Evolutionary conservation across 805 yeast genomes (phyloP), one percentile per base, ranked within the genome.

Genomic region (Lachancea waltii): DNA sequence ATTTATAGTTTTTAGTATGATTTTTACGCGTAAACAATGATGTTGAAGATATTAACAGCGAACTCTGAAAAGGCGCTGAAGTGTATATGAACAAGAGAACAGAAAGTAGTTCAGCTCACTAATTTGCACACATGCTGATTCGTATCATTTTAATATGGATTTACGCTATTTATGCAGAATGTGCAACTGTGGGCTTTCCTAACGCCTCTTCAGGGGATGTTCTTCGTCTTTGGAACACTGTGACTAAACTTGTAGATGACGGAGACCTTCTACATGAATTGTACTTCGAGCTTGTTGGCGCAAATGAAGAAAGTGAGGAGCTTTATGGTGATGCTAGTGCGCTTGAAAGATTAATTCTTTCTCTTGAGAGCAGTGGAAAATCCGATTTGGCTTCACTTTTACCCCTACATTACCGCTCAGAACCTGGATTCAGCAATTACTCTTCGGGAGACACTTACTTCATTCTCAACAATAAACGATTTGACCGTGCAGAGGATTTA

Each of bases 401-500:
- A 23, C 45, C 49, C 11, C 25, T 44, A 3, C 48, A 45, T 30
- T 38, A 38, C 27, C 33, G 41, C 8, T 15, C 45, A 20, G 49
- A 51, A 23, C 57, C 59, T 7, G 38, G 37, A 10, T n/a, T 18
- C n/a, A 36, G 41, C 15, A 23, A 15, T 13, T 33, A 31, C 7
- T 13, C 18, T 1, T 22, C 35, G 3, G 33, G 41, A 7, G 44
- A 40, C 2, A 50, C 42, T 31, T 54, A 38, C 40, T 57, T 58
- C 31, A 36, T 51, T 2, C 31, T 60, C 21, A 57, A 57, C 35
- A 49, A 49, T 3, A 41, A 47, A 34, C 42, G 33, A 13, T 81
- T 79, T 51, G 79, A 87, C 49, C 73, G 80, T 7, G 64, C 79
- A 3, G 84, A 76, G 39, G 95, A 82, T 41, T 71, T 86, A 1